Percentiles rank a stretch among this genome's conserved stretches.
These are phyloP conservation scores for Colletotrichum cordylinicola DNA, from an alignment of 2,329 filamentous ascomycete genomes.

Conservation along the genomic window DNA sequence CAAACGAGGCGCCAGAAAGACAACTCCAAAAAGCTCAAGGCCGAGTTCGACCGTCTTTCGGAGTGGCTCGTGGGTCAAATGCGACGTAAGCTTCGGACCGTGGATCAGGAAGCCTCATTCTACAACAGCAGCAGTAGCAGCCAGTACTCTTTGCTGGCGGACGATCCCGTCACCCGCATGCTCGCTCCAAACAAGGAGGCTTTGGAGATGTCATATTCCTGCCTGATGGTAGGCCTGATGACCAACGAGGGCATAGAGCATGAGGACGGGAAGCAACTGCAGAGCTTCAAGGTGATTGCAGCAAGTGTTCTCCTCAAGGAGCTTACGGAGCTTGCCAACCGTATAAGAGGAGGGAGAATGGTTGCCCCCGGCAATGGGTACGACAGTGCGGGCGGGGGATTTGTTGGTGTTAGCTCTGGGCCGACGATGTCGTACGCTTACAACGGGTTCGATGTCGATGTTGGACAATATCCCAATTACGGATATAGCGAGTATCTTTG, in stretches of 20 bases:
- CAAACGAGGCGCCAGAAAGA: constrained; percentile 59
- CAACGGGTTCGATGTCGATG: constrained; percentile 12
- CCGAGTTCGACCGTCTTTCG: constrained; percentile 54
- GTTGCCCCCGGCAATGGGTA: background rate
- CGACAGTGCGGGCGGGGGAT: background rate
- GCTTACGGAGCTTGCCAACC: constrained; percentile 23
- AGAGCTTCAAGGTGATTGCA: constrained; percentile 43
- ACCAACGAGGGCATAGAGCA: constrained; percentile 19
- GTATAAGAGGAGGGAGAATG: background rate
- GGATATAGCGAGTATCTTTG: constrained; percentile 3
- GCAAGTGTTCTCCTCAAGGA: constrained; percentile 39
- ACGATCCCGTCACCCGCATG: background rate
- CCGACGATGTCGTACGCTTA: background rate
- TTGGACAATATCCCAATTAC: constrained; percentile 16
- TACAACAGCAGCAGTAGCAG: background rate
- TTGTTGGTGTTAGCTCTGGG: constrained; percentile 4
- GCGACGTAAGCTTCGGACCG: constrained; percentile 19
- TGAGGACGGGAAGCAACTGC: constrained; percentile 21
- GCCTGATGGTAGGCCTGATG: constrained; percentile 31
- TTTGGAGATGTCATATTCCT: constrained; percentile 40
- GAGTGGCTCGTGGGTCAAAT: constrained; percentile 45
- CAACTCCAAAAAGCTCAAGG: constrained; percentile 54
- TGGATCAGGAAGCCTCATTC: background rate
- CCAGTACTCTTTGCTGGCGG: background rate
- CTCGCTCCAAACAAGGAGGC: constrained; percentile 25